These are phyloP conservation scores for Trametes gibbosa DNA, from an alignment of 768 basidiomycete species.

Conservation along the genomic window DNA sequence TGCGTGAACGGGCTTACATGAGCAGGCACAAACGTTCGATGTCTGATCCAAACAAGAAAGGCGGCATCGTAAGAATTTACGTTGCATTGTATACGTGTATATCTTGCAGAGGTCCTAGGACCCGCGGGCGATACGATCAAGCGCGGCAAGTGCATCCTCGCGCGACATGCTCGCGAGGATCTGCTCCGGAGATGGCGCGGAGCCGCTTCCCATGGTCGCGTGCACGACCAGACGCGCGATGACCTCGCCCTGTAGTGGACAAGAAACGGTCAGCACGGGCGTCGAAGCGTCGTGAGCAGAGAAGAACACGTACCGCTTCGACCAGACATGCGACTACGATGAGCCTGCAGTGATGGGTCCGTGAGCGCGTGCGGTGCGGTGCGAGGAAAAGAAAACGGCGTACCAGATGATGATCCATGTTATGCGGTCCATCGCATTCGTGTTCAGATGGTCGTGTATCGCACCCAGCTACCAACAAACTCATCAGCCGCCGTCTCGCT, in stretches of 20 bases:
- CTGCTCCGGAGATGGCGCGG: slow-evolving; percentile 5
- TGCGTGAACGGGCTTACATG: too few relatives aligned
- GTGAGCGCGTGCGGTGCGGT: slow-evolving; percentile 16
- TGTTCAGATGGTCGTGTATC: slow-evolving; percentile 92
- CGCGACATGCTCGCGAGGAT: slow-evolving; percentile 15
- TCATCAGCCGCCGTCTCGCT: not conserved
- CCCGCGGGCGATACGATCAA: slow-evolving; percentile 14
- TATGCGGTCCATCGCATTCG: slow-evolving; percentile 85
- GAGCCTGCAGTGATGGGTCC: slow-evolving; percentile 50
- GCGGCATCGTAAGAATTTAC: too few relatives aligned
- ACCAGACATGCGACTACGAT: slow-evolving; percentile 90
- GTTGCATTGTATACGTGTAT: too few relatives aligned
- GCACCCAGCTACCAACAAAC: slow-evolving; percentile 62
- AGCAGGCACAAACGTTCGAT: too few relatives aligned
- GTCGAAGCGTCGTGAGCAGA: not conserved
- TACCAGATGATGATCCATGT: slow-evolving; percentile 77
- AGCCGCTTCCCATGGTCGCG: slow-evolving; percentile 37
- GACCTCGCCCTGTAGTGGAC: slow-evolving; percentile 92
- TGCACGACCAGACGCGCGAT: slow-evolving; percentile 75
- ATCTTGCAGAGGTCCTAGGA: not conserved
- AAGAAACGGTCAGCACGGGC: not conserved
- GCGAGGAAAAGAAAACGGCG: slow-evolving; percentile 23
- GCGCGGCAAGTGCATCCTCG: slow-evolving; percentile 17
- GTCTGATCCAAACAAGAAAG: too few relatives aligned
- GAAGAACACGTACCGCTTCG: slow-evolving; percentile 56